Conservation (phyloP, 2,329 filamentous ascomycete species). For the Cercospora zeae-maydis region DNA sequence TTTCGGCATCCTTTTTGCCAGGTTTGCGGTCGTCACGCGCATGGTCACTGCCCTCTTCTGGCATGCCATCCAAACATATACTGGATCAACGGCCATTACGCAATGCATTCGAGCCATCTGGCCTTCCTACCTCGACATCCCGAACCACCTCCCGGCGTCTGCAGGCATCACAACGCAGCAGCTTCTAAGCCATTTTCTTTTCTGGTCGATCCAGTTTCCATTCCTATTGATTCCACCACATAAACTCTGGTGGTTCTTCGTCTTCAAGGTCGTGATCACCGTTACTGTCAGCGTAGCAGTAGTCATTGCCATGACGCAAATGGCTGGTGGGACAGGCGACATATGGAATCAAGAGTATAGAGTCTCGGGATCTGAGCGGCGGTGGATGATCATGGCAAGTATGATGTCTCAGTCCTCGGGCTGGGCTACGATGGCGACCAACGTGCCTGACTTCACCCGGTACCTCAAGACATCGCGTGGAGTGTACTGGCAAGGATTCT, state of each 20-base stretch:
- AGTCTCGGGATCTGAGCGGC: slow-evolving; percentile 27
- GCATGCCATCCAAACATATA: slow-evolving; percentile 65
- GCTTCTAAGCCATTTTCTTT: slow-evolving; percentile 57
- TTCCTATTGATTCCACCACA: slow-evolving; percentile 52
- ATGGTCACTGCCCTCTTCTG: slow-evolving; percentile 56
- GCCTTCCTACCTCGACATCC: slow-evolving; percentile 53
- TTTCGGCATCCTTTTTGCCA: slow-evolving; percentile 58
- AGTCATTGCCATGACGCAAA: slow-evolving; percentile 34
- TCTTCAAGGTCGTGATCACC: slow-evolving; percentile 42
- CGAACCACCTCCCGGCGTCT: slow-evolving; percentile 50
- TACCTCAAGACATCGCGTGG: slow-evolving; percentile 34
- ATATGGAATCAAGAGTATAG: slow-evolving; percentile 32
- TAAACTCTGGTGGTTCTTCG: slow-evolving; percentile 45
- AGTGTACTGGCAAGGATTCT: slow-evolving; percentile 38
- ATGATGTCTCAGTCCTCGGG: slow-evolving; percentile 34
- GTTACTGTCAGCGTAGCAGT: slow-evolving; percentile 53
- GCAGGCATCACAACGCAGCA: slow-evolving; percentile 56
- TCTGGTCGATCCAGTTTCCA: slow-evolving; percentile 54
- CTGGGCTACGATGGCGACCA: slow-evolving; percentile 37
- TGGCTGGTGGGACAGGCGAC: slow-evolving; percentile 33
- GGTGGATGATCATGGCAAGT: slow-evolving; percentile 31
- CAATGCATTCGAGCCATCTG: slow-evolving; percentile 56
- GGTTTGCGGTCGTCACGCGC: slow-evolving; percentile 53
- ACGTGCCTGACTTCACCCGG: slow-evolving; percentile 39
- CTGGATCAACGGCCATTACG: slow-evolving; percentile 54